Evolutionary conservation across 2,329 filamentous ascomycete species (phyloP).

Genomic region (Aspergillus jensenii): DNA sequence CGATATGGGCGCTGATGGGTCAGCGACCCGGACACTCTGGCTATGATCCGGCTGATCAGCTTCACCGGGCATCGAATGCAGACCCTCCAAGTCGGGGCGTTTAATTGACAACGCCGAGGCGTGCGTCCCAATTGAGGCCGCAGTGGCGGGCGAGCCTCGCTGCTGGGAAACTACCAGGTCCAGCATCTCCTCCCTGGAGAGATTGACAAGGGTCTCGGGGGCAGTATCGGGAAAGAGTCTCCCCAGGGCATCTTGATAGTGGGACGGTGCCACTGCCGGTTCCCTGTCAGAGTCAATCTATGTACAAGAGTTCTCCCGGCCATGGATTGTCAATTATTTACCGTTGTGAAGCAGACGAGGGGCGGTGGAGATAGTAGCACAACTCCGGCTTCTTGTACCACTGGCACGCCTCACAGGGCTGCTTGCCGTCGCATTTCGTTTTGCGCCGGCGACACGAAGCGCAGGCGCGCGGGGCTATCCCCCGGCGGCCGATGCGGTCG

Average conservation of each 20-base stretch:
- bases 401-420: constrained; percentile 76
- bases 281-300: constrained; percentile 39
- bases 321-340: constrained; percentile 51
- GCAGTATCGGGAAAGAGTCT: constrained; percentile 60
- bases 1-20: constrained; percentile 47
- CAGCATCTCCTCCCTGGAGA: constrained; percentile 60
- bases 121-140: not conserved
- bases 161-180: constrained; percentile 42
- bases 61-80: not conserved
- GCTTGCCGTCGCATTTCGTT: constrained; percentile 75
- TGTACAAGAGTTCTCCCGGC: too few relatives aligned
- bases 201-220: constrained; percentile 49
- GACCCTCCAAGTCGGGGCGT: not conserved
- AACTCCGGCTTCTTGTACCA: constrained; percentile 74
- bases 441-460: constrained; percentile 75
- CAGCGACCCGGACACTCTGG: not conserved
- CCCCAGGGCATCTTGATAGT: constrained; percentile 61
- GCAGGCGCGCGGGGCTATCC: constrained; percentile 50
- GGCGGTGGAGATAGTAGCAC: constrained; percentile 74
- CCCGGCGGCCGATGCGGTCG: not conserved
- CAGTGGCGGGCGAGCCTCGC: constrained; percentile 17
- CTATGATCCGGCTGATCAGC: not conserved
- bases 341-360: constrained; percentile 47
- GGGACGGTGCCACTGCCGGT: constrained; percentile 47
- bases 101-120: not conserved